phyloP scores from a whole-genome alignment of 2,329 filamentous ascomycete species.

The Byssothecium circinans region DNA sequence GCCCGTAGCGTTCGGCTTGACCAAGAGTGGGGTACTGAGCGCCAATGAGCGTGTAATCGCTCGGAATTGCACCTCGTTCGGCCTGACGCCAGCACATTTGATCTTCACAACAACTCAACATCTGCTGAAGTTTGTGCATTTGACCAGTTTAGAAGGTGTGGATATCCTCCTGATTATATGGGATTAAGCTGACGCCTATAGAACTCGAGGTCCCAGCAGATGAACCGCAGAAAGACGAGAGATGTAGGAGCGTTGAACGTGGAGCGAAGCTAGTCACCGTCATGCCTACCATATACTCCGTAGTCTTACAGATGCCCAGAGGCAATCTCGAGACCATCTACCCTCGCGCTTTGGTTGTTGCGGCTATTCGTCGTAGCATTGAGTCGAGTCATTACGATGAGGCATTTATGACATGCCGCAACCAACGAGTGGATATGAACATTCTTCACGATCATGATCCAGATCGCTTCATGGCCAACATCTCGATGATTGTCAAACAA shows the following conservation, averaged over 20 bases:
- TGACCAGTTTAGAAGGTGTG: conserved; percentile 66
- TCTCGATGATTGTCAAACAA: conserved; percentile 79
- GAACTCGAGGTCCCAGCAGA: conserved; percentile 82
- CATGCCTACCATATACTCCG: conserved; percentile 81
- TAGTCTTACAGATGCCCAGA: conserved; percentile 92
- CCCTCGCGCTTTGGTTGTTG: conserved; percentile 87
- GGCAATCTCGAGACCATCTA: conserved; percentile 96
- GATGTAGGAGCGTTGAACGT: conserved; percentile 88
- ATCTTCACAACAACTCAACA: conserved; percentile 93
- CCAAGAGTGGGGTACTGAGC: conserved; percentile 75
- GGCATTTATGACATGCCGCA: conserved; percentile 86
- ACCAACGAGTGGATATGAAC: conserved; percentile 96
- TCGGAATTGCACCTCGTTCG: conserved; percentile 90
- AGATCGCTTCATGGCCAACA: conserved; percentile 75
- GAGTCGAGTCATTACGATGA: conserved; percentile 77
- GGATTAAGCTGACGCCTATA: conserved; percentile 35
- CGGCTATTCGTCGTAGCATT: conserved; percentile 81
- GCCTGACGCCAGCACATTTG: conserved; percentile 78
- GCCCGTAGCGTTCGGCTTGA: conserved; percentile 64
- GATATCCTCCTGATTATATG: background rate
- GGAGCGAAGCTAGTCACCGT: conserved; percentile 85
- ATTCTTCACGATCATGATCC: conserved; percentile 94
- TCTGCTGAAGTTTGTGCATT: conserved; percentile 89
- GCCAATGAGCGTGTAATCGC: conserved; percentile 73
- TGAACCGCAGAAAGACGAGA: conserved; percentile 87